phyloP scores from a whole-genome alignment of 495 filamentous ascomycete species.

The Penicillium argentinense region DNA sequence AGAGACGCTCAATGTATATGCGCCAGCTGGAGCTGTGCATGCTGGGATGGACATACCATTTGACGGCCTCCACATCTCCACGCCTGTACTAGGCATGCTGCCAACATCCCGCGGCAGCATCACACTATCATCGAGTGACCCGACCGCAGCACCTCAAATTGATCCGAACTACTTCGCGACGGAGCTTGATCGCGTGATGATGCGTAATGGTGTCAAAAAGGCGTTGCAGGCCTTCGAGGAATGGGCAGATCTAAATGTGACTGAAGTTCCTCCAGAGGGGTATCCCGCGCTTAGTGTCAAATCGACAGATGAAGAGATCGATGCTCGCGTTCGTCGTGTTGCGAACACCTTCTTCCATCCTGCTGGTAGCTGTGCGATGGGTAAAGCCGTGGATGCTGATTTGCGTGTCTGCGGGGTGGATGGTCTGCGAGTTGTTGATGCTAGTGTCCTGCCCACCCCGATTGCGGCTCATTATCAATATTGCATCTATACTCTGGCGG shows the following conservation, averaged over 20 bases:
- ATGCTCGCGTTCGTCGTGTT: conserved; percentile 17
- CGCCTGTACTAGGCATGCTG: conserved; percentile 26
- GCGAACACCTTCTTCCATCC: conserved; percentile 27
- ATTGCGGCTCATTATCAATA: conserved; percentile 35
- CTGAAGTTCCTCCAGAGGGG: conserved; percentile 19
- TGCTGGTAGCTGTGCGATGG: conserved; percentile 40
- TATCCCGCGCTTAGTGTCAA: conserved; percentile 15
- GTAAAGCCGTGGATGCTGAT: conserved; percentile 39
- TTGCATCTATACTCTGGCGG: conserved; percentile 36
- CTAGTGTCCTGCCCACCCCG: conserved; percentile 37
- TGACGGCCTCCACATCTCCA: conserved; percentile 40
- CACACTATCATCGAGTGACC: conserved; percentile 33
- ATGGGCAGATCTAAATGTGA: conserved; percentile 17
- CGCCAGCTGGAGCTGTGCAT: conserved; percentile 18
- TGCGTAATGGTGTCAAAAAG: conserved; percentile 25
- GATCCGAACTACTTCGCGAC: conserved; percentile 46
- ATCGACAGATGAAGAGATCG: conserved; percentile 32
- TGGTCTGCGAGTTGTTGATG: conserved; percentile 38
- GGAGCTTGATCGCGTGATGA: conserved; percentile 27
- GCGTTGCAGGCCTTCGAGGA: conserved; percentile 8
- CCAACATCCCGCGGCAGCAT: conserved; percentile 45
- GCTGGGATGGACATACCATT: conserved; percentile 22
- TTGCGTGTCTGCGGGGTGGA: conserved; percentile 37
- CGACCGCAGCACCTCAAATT: conserved; percentile 30
- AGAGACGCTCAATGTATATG: conserved; percentile 30